These are phyloP conservation scores for Phytophthora citrophthora DNA, from an alignment of 352 stramenopile species.

Conservation along the genomic window DNA sequence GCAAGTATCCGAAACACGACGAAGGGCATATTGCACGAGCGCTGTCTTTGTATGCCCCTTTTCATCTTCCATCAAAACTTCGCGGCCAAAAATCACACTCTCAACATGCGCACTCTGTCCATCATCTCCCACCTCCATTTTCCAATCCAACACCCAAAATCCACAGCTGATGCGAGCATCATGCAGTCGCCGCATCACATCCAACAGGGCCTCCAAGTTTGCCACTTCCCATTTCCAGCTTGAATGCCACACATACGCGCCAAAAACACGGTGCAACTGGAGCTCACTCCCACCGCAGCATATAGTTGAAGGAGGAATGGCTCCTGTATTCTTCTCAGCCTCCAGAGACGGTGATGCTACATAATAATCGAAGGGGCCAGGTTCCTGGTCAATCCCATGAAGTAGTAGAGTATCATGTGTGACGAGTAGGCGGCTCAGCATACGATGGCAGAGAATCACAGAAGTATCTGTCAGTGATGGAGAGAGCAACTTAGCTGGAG, in stretches of 20 bases:
- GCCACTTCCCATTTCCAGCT: conserved; percentile 85
- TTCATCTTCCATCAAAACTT: conserved; percentile 87
- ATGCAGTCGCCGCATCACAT: conserved; percentile 78
- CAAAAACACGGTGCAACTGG: conserved; percentile 77
- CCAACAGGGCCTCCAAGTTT: conserved; percentile 55
- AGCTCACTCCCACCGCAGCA: conserved; percentile 86
- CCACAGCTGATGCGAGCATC: conserved; percentile 71
- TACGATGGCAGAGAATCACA: conserved; percentile 72
- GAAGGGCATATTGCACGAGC: conserved; percentile 82
- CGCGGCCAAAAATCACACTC: conserved; percentile 83
- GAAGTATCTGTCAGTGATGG: conserved; percentile 22
- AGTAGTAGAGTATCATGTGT: conserved; percentile 76
- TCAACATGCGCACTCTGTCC: conserved; percentile 53
- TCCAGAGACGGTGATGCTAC: conserved; percentile 36
- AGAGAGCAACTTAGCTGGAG: conserved; percentile 34
- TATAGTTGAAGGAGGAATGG: conserved; percentile 43
- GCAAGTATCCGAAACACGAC: conserved; percentile 73
- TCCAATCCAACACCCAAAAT: conserved; percentile 88
- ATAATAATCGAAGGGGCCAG: conserved; percentile 41
- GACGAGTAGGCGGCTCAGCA: conserved; percentile 79
- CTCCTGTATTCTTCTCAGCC: conserved; percentile 40
- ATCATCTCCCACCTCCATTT: conserved; percentile 65
- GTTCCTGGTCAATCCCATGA: conserved; percentile 46
- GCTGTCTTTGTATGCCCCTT: conserved; percentile 76
- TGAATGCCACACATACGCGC: conserved; percentile 88